Evolutionary conservation across 2,329 filamentous ascomycete species (phyloP), one percentile per base, ranked within the genome.

Genomic region (Sporothrix variecibatus): DNA sequence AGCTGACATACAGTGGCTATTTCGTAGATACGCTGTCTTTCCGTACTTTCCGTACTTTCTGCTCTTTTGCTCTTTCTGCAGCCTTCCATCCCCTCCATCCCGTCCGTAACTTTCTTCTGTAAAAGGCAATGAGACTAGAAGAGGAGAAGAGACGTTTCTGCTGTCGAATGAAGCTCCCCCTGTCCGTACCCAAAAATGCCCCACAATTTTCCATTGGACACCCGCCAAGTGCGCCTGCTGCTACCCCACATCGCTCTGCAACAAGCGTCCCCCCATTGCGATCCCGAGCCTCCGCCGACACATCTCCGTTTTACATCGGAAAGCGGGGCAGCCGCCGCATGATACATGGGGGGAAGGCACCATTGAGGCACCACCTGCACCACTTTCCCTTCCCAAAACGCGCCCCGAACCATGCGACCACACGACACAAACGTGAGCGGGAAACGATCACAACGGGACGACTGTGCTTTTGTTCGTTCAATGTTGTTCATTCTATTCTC

Each of bases 231-330:
- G 43, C 26, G 9, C 20, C 9, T 46, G 62, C 73, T 64, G 20
- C 20, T 60, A 71, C 75, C 75, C 76, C 76, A 77, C 75, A 75
- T 75, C 46, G 73, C 20, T 15, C 31, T 43, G 12, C 8, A 15
- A 2, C 23, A 46, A 56, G 34, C 58, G 72, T 17, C 5, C 9
- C n/a, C 12, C 51, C 23, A 23, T 9, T 40, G 58, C 31, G 49
- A 76, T 75, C 15, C 76, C 76, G 76, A 77, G 40, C 51, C 72
- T 75, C 38, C 69, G 46, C 76, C 76, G 76, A 77, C 71, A 71
- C 75, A 75, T 77, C 76, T 77, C 76, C 76, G 76, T 20, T 23
- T 67, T 67, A 28, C 62, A 67, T 46, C 23, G 34, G 12, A 15
- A 40, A 58, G 53, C 46, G 58, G 46, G 53, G 56, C 71, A 40